A percentile compares a stretch with the other conserved stretches of the same genome.
Evolutionary conservation across 495 filamentous ascomycete genomes (phyloP).

Genomic region (Aspergillus ellipticus): DNA sequence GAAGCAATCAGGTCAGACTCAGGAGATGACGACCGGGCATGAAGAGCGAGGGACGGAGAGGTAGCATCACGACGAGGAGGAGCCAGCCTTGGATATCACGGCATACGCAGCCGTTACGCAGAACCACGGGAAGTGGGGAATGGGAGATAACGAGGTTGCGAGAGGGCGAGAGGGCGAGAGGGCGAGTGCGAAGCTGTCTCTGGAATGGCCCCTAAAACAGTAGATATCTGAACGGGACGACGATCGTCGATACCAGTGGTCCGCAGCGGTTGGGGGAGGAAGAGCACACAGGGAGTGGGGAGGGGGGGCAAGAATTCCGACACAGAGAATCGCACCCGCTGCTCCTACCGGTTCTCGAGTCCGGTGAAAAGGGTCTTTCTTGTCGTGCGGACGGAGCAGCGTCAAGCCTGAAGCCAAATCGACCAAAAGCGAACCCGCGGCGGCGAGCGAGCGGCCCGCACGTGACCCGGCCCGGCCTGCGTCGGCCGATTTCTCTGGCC

Average conservation of each 20-base stretch:
- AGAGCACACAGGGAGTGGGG: neutral
- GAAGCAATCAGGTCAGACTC: conserved; percentile 27
- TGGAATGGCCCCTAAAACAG: neutral
- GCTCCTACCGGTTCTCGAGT: neutral
- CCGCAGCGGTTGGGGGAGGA: neutral
- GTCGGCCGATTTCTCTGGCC: neutral
- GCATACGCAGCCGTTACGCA: conserved; percentile 42
- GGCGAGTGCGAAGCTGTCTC: neutral
- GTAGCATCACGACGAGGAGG: conserved; percentile 42
- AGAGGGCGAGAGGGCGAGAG: neutral
- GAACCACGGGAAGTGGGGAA: neutral
- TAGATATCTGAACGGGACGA: neutral
- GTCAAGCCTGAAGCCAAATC: neutral
- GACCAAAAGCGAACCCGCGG: neutral
- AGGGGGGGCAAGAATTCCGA: neutral
- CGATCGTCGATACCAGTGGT: neutral
- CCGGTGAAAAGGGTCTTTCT: too few relatives aligned
- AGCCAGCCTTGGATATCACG: conserved; percentile 45
- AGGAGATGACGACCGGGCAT: conserved; percentile 21
- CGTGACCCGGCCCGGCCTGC: conserved; percentile 6
- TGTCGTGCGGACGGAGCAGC: neutral
- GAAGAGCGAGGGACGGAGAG: conserved; percentile 37
- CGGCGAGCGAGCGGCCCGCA: conserved; percentile 2
- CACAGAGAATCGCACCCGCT: neutral
- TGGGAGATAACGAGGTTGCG: neutral